Percentiles rank a stretch among this genome's conserved stretches.
Conservation (phyloP, 2,329 filamentous ascomycete species). For the Phaeosphaeria sp. region DNA sequence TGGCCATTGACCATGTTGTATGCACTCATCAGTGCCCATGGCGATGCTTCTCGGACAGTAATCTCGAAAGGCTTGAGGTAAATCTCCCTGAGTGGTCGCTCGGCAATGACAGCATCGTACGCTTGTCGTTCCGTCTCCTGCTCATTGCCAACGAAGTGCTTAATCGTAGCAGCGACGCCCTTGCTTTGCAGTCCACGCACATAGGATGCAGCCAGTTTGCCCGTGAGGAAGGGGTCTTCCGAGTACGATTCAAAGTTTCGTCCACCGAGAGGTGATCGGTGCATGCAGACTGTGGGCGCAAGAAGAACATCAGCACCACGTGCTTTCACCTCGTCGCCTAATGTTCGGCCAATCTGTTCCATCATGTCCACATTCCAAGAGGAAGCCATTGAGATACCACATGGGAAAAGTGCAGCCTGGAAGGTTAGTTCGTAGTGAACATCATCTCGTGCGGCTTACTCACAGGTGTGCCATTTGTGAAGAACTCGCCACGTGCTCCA, state of each 20-base stretch:
- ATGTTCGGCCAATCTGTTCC: constrained; percentile 71
- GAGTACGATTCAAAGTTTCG: constrained; percentile 88
- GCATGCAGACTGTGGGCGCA: constrained; percentile 81
- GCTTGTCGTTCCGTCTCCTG: constrained; percentile 73
- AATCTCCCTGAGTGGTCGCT: constrained; percentile 71
- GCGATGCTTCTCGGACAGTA: constrained; percentile 69
- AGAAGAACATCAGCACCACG: constrained; percentile 77
- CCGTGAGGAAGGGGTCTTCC: constrained; percentile 80
- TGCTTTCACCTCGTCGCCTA: constrained; percentile 75
- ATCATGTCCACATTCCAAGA: constrained; percentile 79
- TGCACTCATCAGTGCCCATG: constrained; percentile 73
- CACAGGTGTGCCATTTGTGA: constrained; percentile 59
- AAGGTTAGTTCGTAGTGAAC: constrained; percentile 16
- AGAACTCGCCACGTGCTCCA: constrained; percentile 73
- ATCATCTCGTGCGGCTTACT: constrained; percentile 24
- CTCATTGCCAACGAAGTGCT: constrained; percentile 77
- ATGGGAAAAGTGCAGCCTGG: constrained; percentile 79
- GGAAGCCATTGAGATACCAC: constrained; percentile 77
- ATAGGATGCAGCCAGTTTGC: constrained; percentile 74
- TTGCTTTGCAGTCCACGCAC: constrained; percentile 76
- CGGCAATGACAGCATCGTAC: constrained; percentile 69
- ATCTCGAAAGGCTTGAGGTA: constrained; percentile 81
- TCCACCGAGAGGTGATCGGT: constrained; percentile 82
- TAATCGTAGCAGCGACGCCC: no score
- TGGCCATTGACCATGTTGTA: constrained; percentile 72